Evolutionary conservation across 2,329 filamentous ascomycete genomes (phyloP).

Genomic region (Falciphora oryzae): DNA sequence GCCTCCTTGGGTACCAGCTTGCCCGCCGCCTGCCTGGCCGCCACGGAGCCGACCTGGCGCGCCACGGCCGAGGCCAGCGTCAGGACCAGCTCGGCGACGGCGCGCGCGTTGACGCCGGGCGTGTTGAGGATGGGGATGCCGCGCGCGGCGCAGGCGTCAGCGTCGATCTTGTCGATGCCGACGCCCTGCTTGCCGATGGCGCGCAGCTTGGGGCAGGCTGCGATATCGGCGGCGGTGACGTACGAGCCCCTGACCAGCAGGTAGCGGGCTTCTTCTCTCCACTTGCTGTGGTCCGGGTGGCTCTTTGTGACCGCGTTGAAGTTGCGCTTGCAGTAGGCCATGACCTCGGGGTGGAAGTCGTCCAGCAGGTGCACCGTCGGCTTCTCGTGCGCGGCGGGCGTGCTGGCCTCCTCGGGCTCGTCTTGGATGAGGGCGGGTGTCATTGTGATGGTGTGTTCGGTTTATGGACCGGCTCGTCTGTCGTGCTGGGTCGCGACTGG

Average conservation of each 20-base stretch:
- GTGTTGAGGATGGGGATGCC: constrained; percentile 79
- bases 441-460: not conserved
- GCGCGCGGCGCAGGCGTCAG: constrained; percentile 62
- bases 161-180: constrained; percentile 77
- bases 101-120: constrained; percentile 73
- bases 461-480: too few relatives aligned
- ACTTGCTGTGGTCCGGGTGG: not conserved
- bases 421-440: not conserved
- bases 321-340: not conserved
- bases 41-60: constrained; percentile 64
- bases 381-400: not conserved
- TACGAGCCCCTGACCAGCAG: constrained; percentile 25
- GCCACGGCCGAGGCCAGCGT: constrained; percentile 69
- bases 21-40: constrained; percentile 69
- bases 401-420: not conserved
- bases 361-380: not conserved
- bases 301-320: not conserved
- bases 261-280: not conserved
- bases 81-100: constrained; percentile 73
- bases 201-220: constrained; percentile 61
- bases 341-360: constrained; percentile 2
- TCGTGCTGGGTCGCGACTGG: too few relatives aligned
- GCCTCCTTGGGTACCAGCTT: constrained; percentile 45
- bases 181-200: constrained; percentile 78
- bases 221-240: constrained; percentile 63